A percentile compares a stretch with the other conserved stretches of the same genome.
phyloP scores from a whole-genome alignment of 2,329 filamentous ascomycete species.

The Aspergillus jensenii region DNA sequence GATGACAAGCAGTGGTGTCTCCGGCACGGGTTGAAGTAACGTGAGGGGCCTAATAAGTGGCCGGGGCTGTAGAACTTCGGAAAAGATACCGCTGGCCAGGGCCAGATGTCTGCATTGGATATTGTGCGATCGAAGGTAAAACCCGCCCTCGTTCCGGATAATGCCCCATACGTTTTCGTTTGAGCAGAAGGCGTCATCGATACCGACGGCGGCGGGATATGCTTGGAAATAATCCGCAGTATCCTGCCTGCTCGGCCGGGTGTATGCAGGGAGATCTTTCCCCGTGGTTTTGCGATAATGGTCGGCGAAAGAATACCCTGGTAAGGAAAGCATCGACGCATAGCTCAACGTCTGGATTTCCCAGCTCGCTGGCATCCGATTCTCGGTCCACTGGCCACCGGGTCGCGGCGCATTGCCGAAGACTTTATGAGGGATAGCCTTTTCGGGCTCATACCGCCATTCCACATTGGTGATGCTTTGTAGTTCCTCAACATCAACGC shows the following conservation, averaged over 20 bases:
- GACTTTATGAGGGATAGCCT: constrained; percentile 54
- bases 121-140: constrained; percentile 52
- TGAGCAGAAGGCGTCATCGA: constrained; percentile 48
- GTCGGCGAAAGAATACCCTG: constrained; percentile 58
- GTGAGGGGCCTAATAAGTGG: constrained; percentile 50
- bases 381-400: constrained; percentile 62
- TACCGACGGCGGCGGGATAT: constrained; percentile 56
- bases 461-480: constrained; percentile 51
- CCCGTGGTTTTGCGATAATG: constrained; percentile 48
- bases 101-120: constrained; percentile 58
- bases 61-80: constrained; percentile 53
- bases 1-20: constrained; percentile 53
- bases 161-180: constrained; percentile 45
- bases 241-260: constrained; percentile 54
- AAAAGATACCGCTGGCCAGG: constrained; percentile 60
- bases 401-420: constrained; percentile 52
- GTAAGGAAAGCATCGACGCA: constrained; percentile 61
- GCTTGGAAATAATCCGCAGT: constrained; percentile 56
- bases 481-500: constrained; percentile 58
- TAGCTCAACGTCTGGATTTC: constrained; percentile 62
- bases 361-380: constrained; percentile 52
- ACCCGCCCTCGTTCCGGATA: constrained; percentile 47
- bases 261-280: constrained; percentile 50
- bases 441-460: constrained; percentile 54
- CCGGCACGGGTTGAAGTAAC: constrained; percentile 25